Evolutionary conservation across 2,329 filamentous ascomycete genomes (phyloP), one percentile per base, ranked within the genome.

Genomic region (Colletotrichum magnum): DNA sequence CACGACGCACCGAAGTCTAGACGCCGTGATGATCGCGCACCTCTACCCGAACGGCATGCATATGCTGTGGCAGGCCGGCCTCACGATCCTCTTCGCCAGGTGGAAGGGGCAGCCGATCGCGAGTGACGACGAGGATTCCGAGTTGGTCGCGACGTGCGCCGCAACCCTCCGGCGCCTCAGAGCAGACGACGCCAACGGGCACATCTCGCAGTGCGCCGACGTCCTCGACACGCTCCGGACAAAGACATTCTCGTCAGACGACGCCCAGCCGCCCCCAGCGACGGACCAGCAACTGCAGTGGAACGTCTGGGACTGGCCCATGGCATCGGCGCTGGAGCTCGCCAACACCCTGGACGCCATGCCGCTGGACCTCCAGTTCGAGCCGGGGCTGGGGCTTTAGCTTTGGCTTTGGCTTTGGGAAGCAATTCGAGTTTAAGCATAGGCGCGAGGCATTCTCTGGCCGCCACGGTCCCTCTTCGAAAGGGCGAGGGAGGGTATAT

Each of bases 231-330:
- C 71, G 21, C 50, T 75, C 9, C 62, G 71, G 3, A 48, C 32
- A 16, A 75, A 75, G 62, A 72, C 72, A 1, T 75, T 74, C 32
- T 70, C 71, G 6, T 57, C 67, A 5, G 28, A 67, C 15, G 58
- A 69, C 26, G 32, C 56, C 2, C 50, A 62, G 5, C 64, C 61
- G n/a, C 56, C 62, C 15, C 56, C 62, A 4, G 47, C 41, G 15
- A 18, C 69, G 1, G 72, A 75, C 4, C 71, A 73, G 32, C 32
- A 36, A 39, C 58, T 74, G 13, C 74, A 75, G 12, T 76, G 72
- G 72, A 76, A 76, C 21, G 66, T 75, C 15, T 76, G 73, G 75
- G 72, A 76, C 9, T 76, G 74, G 74, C 75, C 75, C 1, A 73
- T 76, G 68, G 75, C 66, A 18, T 76, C 74, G 6, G 74, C 72